Evolutionary conservation across 1,139 yeast genomes (phyloP), one percentile per base, ranked within the genome.

Genomic region (Nematodospora anomalae): DNA sequence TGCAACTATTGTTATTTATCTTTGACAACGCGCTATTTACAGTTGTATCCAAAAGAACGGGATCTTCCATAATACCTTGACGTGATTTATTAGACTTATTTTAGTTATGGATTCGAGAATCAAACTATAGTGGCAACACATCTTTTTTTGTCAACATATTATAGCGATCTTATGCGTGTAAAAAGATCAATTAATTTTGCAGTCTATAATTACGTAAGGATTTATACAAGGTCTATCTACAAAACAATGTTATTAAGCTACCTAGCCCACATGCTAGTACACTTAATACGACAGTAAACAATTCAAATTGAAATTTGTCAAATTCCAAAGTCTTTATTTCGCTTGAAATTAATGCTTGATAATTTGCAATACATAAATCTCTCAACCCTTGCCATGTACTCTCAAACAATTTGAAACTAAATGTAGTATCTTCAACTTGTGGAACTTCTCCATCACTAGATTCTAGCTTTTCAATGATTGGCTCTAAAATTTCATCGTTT

Each of bases 281-380:
- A 3, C 57, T 44, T 12, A 56, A 30, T 2, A 47, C 33, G 2
- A 51, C 41, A 0, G 58, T 44, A 14, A 58, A 31, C 2, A 58
- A 24, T 11, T 56, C 60, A 13, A 63, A 46, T 13, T 62, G 64
- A 4, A 37, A 28, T 40, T 60, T 61, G 24, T 52, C 50, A 28
- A 63, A 40, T 35, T 52, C 51, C 9, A 62, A 34, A 1, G 37
- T 38, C 3, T 45, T 21, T 4, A 55, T 36, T 4, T 49, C 48
- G 9, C 51, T 48, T 4, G 62, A 52, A 7, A 35, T 28, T n/a
- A 60, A 40, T 3, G 55, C 49, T 8, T 36, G 25, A 41, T 50
- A 61, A 37, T 50, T 55, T 9, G 28, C 26, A 4, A 29, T 16
- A 13, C 53, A 16, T 2, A 42, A 34, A 2, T 35, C 32, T 30